Conservation (phyloP, 192 early-diverging fungal species). For the Umbelopsis isabellina region DNA sequence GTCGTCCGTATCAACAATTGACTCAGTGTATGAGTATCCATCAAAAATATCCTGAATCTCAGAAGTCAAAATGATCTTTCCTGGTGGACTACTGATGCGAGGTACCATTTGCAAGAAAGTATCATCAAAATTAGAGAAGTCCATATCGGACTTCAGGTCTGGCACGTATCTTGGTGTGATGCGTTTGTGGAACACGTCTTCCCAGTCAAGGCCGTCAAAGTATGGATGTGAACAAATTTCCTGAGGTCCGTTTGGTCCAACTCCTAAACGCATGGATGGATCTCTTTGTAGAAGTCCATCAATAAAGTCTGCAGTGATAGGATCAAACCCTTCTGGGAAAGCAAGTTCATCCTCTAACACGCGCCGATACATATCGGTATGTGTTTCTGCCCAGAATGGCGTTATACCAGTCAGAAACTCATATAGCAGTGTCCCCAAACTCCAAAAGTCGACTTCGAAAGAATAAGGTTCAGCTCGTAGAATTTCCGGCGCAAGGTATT, state of each 20-base stretch:
- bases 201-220: conserved; percentile 76
- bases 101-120: conserved; percentile 57
- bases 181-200: conserved; percentile 61
- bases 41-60: conserved; percentile 44
- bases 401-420: conserved; percentile 87
- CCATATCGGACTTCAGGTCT: conserved; percentile 53
- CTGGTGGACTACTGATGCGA: conserved; percentile 38
- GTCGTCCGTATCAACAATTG: background rate
- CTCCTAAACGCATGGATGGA: conserved; percentile 70
- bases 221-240: conserved; percentile 78
- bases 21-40: conserved; percentile 38
- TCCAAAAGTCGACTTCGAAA: conserved; percentile 90
- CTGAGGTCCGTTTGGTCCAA: conserved; percentile 52
- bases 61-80: conserved; percentile 29
- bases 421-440: conserved; percentile 87
- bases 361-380: conserved; percentile 58
- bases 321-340: conserved; percentile 52
- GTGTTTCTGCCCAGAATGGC: conserved; percentile 64
- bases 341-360: conserved; percentile 57
- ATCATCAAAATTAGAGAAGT: conserved; percentile 61
- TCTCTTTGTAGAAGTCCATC: conserved; percentile 52
- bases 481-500: conserved; percentile 85
- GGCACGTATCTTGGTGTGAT: conserved; percentile 72
- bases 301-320: conserved; percentile 49
- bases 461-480: conserved; percentile 64